phyloP scores from a whole-genome alignment of 2,329 filamentous ascomycete species.

The Claviceps sp. region DNA sequence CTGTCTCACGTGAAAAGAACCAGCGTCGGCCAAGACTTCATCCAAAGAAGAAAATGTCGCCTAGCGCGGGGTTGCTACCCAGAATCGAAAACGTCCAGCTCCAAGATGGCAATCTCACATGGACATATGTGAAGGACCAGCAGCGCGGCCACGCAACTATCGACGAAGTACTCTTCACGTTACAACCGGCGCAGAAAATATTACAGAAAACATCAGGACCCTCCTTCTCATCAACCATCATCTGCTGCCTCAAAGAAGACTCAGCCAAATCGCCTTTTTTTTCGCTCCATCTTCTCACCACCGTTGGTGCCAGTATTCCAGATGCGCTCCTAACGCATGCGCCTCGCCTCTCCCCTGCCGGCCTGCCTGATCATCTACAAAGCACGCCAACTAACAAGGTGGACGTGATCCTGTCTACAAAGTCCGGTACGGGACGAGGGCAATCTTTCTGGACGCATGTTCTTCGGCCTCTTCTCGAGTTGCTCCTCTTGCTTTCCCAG shows the following conservation, averaged over 20 bases:
- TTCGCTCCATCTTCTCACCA: slow-evolving; percentile 16
- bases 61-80: neutral
- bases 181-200: slow-evolving; percentile 2
- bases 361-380: slow-evolving; percentile 25
- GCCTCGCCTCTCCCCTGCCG: slow-evolving; percentile 14
- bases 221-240: slow-evolving; percentile 8
- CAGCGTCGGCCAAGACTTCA: neutral
- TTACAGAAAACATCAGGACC: neutral
- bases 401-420: slow-evolving; percentile 55
- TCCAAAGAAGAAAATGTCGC: neutral
- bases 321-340: slow-evolving; percentile 21
- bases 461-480: slow-evolving; percentile 40
- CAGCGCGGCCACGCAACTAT: slow-evolving; percentile 8
- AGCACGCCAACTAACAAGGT: slow-evolving; percentile 19
- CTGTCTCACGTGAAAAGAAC: neutral
- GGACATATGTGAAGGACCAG: slow-evolving; percentile 11
- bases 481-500: slow-evolving; percentile 28
- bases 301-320: slow-evolving; percentile 17
- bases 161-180: slow-evolving; percentile 17
- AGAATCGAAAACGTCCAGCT: slow-evolving; percentile 12
- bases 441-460: slow-evolving; percentile 39
- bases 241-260: slow-evolving; percentile 27
- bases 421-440: slow-evolving; percentile 49
- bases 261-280: slow-evolving; percentile 12
- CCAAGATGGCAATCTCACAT: slow-evolving; percentile 14